Percentiles rank a stretch among this genome's conserved stretches.
Evolutionary conservation across 257 asterid genomes (phyloP).

Genomic region (Haberlea rhodopensis): DNA sequence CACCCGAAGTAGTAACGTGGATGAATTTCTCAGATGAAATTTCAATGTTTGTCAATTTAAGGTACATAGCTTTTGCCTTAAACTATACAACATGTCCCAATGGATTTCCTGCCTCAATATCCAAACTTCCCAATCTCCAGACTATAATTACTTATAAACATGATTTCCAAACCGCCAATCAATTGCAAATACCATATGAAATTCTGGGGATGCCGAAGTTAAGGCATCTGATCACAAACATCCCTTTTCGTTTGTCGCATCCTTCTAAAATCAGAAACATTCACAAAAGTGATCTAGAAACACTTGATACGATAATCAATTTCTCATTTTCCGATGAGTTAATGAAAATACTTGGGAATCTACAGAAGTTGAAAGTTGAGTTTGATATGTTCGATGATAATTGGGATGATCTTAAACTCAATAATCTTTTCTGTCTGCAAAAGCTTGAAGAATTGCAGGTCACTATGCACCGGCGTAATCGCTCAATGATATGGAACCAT

Average conservation of each 20-base stretch:
- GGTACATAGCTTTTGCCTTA: not conserved
- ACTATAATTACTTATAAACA: not conserved
- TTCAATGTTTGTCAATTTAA: not conserved
- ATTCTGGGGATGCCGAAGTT: not conserved
- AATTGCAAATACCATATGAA: not conserved
- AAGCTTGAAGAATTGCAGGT: not conserved
- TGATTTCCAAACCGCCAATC: fast-evolving
- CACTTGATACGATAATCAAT: not conserved
- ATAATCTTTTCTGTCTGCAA: too few relatives aligned
- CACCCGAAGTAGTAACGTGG: not conserved
- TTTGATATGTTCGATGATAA: not conserved
- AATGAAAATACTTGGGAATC: not conserved
- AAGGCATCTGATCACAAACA: not conserved
- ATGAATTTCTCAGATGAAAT: not conserved
- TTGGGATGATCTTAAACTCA: not conserved
- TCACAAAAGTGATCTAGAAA: not conserved
- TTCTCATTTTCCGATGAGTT: not conserved
- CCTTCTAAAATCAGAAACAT: not conserved
- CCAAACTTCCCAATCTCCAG: not conserved
- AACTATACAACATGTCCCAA: not conserved
- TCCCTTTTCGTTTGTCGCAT: not conserved
- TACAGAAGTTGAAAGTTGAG: not conserved
- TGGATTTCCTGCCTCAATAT: not conserved
- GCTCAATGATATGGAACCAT: not conserved
- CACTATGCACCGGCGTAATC: not conserved